phyloP scores from a whole-genome alignment of 2,329 filamentous ascomycete genomes.

The Canariomyces notabilis region DNA sequence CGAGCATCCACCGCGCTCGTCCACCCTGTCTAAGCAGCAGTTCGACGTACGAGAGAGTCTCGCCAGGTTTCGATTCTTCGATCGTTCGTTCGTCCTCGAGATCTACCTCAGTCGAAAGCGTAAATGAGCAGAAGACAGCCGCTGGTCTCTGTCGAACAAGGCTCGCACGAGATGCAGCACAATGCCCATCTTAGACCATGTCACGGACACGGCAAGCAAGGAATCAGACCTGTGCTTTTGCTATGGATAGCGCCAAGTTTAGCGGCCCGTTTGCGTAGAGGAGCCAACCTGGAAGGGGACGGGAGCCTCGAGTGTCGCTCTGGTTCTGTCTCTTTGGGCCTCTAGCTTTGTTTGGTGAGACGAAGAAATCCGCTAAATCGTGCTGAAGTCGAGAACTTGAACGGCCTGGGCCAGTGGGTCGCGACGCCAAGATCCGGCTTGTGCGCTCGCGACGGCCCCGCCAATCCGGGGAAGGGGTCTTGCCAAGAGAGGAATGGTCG shows the following conservation, averaged over 20 bases:
- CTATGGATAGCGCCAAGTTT: neutral
- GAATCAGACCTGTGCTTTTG: neutral
- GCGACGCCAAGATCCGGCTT: neutral
- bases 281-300: too few relatives aligned
- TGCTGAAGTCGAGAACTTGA: neutral
- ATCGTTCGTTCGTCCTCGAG: too few relatives aligned
- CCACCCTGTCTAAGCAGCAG: too few relatives aligned
- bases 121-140: too few relatives aligned
- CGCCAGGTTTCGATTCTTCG: too few relatives aligned
- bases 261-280: neutral
- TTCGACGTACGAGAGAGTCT: too few relatives aligned
- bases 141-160: constrained; percentile 8
- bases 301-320: too few relatives aligned
- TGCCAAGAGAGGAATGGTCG: too few relatives aligned
- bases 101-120: too few relatives aligned
- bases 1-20: constrained; percentile 11
- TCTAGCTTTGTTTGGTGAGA: neutral
- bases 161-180: constrained; percentile 10
- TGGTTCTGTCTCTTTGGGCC: too few relatives aligned
- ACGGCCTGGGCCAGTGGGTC: neutral
- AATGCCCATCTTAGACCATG: constrained; percentile 22
- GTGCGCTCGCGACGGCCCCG: neutral
- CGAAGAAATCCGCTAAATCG: neutral
- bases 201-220: neutral
- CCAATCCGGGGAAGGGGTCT: constrained; percentile 15